A percentile compares a stretch with the other conserved stretches of the same genome.
Conservation (phyloP, 73 alveolate genomes). For the Urostyla sp. region DNA sequence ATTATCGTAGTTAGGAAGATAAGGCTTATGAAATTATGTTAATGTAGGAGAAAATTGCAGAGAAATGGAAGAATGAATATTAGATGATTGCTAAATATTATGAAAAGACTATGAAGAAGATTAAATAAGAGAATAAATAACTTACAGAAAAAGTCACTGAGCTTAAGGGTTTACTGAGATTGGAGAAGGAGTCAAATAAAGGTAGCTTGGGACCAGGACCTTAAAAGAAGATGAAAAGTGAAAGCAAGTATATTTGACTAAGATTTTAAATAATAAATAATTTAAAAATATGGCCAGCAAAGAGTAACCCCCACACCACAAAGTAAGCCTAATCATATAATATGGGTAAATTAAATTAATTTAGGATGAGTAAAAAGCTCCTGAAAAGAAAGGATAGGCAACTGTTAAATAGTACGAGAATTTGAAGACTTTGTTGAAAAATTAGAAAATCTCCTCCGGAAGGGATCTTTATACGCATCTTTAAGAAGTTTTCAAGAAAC, state of each 20-base stretch:
- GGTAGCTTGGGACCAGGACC: too few species aligned
- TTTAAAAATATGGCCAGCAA: too few species aligned
- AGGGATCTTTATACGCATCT: slow-evolving; percentile 58
- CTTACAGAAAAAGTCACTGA: slow-evolving; percentile 51
- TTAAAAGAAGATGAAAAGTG: too few species aligned
- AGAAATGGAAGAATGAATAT: slow-evolving; percentile 69
- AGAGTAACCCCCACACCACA: too few species aligned
- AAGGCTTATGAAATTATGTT: slow-evolving; percentile 62
- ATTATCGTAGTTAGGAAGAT: slow-evolving; percentile 57
- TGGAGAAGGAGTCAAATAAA: slow-evolving; percentile 56
- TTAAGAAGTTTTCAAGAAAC: slow-evolving; percentile 45
- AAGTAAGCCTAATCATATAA: too few species aligned
- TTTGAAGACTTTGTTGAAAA: slow-evolving; percentile 60
- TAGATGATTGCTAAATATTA: slow-evolving; percentile 30
- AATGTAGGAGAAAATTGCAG: slow-evolving; percentile 64
- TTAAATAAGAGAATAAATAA: slow-evolving; percentile 25
- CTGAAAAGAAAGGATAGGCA: too few species aligned
- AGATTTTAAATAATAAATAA: too few species aligned
- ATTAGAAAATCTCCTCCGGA: slow-evolving; percentile 34
- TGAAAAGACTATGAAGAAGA: slow-evolving; percentile 33
- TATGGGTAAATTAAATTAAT: too few species aligned
- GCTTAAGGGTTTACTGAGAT: slow-evolving; percentile 25
- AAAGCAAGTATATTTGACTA: too few species aligned
- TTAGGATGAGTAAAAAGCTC: too few species aligned
- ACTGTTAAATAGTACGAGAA: slow-evolving; percentile 57